Evolutionary conservation across 2,329 filamentous ascomycete genomes (phyloP), one percentile per base, ranked within the genome.

Genomic region (Escovopsis sp.): DNA sequence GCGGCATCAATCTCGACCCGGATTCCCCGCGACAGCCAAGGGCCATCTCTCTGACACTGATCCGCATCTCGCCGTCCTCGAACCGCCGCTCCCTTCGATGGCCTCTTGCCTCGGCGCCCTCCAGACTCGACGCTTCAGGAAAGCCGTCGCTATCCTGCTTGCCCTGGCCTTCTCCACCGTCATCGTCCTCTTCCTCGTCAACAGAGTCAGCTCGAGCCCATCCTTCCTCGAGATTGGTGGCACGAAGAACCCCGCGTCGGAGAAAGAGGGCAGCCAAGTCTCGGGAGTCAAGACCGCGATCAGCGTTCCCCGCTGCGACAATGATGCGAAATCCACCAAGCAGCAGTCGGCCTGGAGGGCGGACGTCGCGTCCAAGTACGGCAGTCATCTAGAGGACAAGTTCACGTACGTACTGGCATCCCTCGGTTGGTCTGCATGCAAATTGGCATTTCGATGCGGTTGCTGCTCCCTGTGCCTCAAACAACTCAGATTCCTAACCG

Each of bases 341-440:
- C 8, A 11, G 28, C 28, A 32, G 28, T 32, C 28, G 28, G 28
- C 28, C 11, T 44, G 45, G 45, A 39, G 39, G 34, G 39, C 30
- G 9, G 36, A 34, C n/a, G 42, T 42, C 26, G 45, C 51, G 12
- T 33, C 47, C 12, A 59, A 55, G 39, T 59, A 52, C 36, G 45
- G 44, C 3, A 40, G 51, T 8, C 39, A 58, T 12, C 34, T 43
- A 7, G 51, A 58, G 7, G 55, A 59, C 34, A 58, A 57, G 44
- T 59, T 59, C 28, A 59, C 57, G 57, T 59, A 55, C 15, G 53
- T 41, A 23, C 4, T 26, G 12, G 5, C 28, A 12, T 36, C n/a
- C n/a, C 19, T 23, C 23, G 23, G 4, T 23, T 23, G 23, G 4
- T 23, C 23, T 6, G 23, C 23, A 23, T 23, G 23, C 23, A 3